Base-by-base conservation (phyloP, 139 green algal genomes). In the Edaphochlamys debaryana region DNA sequence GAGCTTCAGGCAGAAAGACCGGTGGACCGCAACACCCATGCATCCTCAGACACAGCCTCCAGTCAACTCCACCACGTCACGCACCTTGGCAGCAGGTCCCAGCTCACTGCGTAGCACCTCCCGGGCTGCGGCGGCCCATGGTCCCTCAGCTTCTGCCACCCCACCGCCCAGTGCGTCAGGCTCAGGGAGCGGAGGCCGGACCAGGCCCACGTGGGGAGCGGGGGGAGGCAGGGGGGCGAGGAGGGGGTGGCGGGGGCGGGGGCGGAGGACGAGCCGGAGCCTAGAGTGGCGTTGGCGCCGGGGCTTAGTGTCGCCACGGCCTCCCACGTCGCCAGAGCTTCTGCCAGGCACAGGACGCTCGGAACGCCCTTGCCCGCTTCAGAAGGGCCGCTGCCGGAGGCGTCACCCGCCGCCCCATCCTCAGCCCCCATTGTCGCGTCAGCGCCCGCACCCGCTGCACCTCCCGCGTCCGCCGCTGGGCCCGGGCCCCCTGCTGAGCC, bases 191-290 rank as follows among this genome's bases (percentile, higher is more conserved):
- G 75, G 13, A 81, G 60, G 5, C n/a, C 19, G 15, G 25, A 58
- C 75, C 75, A 81, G 1, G 75, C 75, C 75, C 60, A 81, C 30
- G 40, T 62, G 2, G 75, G 75, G 60, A 81, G 60, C 42, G 60
- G 22, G 30, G 60, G 60, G 40, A 81, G 32, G 40, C 56, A 69
- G 7, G 56, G 25, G 37, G 40, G 48, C 73, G 56, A 4, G 29
- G 30, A 11, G 60, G 60, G 13, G 3, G 60, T n/a, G 9, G 60
- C 60, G 15, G 54, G 19, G 19, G 54, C 54, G 13, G 54, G n/a
- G n/a, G n/a, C n/a, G n/a, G n/a, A n/a, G n/a, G n/a, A n/a, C n/a
- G n/a, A n/a, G n/a, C n/a, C n/a, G n/a, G n/a, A n/a, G n/a, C n/a
- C n/a, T n/a, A n/a, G n/a, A n/a, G n/a, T n/a, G n/a, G n/a, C n/a